phyloP scores from a whole-genome alignment of 2,329 filamentous ascomycete species.

The Colletotrichum agaves region DNA sequence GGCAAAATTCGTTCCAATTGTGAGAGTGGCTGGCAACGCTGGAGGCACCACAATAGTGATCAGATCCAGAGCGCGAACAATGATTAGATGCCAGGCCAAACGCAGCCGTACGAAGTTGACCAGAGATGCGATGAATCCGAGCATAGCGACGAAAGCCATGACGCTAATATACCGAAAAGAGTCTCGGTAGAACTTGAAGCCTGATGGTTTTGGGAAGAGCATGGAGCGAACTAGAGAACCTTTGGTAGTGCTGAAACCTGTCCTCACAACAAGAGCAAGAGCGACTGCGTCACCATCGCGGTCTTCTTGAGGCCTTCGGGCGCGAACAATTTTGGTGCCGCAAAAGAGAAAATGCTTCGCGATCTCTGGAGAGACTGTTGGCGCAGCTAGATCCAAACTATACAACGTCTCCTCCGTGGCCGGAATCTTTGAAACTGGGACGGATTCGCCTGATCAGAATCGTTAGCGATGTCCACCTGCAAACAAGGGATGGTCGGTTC shows the following conservation, averaged over 20 bases:
- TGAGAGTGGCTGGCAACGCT: conserved; percentile 91
- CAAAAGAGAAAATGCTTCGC: conserved; percentile 93
- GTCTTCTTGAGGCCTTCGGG: conserved; percentile 86
- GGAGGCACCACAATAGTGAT: conserved; percentile 98
- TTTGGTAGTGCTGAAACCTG: conserved; percentile 97
- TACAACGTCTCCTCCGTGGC: conserved; percentile 83
- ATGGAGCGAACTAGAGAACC: conserved; percentile 95
- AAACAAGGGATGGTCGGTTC: not conserved
- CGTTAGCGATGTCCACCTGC: conserved; percentile 12
- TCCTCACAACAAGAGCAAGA: conserved; percentile 90
- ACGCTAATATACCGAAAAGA: conserved; percentile 98
- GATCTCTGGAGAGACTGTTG: conserved; percentile 83
- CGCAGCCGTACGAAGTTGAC: conserved; percentile 90
- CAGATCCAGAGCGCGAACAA: conserved; percentile 90
- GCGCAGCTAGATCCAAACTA: conserved; percentile 79
- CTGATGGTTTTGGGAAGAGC: conserved; percentile 97
- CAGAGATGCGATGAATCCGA: conserved; percentile 92
- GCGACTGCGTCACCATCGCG: conserved; percentile 89
- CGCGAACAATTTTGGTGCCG: conserved; percentile 94
- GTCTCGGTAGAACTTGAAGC: conserved; percentile 98
- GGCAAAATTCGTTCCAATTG: conserved; percentile 96
- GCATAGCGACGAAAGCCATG: conserved; percentile 85
- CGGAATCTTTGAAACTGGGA: conserved; percentile 93
- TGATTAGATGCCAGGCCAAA: conserved; percentile 88
- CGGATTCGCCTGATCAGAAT: conserved; percentile 76